Evolutionary conservation across 176 grass and related monocot genomes (phyloP).

Genomic region (Pontederia paniculata): DNA sequence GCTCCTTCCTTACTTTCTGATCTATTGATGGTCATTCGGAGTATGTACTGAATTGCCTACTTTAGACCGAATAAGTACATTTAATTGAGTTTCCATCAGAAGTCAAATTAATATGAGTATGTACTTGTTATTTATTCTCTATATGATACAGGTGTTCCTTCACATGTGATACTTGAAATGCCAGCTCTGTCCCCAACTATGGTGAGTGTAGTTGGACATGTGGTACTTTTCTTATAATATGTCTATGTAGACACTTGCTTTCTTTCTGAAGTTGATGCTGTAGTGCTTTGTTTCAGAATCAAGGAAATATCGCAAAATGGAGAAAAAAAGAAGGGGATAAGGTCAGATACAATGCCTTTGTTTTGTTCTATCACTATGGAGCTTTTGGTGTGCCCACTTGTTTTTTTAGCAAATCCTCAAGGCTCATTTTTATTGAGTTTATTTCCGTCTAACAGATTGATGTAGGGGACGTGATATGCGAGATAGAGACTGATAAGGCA

Average conservation of each 20-base stretch:
- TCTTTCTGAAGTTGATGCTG: not conserved
- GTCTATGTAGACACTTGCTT: not conserved
- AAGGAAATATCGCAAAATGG: slow-evolving; percentile 97
- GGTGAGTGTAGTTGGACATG: slow-evolving; percentile 35
- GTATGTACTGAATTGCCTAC: too few species aligned
- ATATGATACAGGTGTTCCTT: slow-evolving; percentile 46
- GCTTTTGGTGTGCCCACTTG: not conserved
- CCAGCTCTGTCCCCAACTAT: slow-evolving; percentile 91
- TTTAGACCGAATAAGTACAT: too few species aligned
- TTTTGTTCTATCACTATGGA: not conserved
- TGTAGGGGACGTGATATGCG: slow-evolving; percentile 88
- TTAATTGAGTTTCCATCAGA: too few species aligned
- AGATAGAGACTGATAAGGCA: slow-evolving; percentile 99
- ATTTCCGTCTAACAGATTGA: slow-evolving; percentile 59
- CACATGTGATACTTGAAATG: slow-evolving; percentile 78
- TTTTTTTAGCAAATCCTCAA: not conserved
- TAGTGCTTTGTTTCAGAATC: slow-evolving; percentile 46
- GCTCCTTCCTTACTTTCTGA: too few species aligned
- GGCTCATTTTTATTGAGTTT: not conserved
- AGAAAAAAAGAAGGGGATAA: slow-evolving; percentile 95
- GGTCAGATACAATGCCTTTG: slow-evolving; percentile 26
- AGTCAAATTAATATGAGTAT: too few species aligned
- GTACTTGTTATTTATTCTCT: too few species aligned
- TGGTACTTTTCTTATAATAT: slow-evolving; percentile 14
- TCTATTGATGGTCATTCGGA: too few species aligned